Conservation (phyloP, 2,329 filamentous ascomycete species). For the Venturia pyrina region DNA sequence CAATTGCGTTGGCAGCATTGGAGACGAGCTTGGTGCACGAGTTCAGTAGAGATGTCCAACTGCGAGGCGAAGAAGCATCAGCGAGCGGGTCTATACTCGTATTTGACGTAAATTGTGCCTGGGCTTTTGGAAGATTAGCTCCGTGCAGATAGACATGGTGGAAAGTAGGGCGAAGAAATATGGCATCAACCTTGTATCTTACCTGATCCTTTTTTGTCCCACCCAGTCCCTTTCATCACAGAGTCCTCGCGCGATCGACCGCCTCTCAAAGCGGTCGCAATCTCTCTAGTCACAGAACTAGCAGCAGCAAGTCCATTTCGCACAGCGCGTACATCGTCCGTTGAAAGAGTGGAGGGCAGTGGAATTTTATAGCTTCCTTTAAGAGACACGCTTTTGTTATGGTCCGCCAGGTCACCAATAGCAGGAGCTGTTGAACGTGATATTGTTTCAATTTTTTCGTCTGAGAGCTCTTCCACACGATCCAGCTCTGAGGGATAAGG, state of each 20-base stretch:
- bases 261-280: neutral
- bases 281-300: neutral
- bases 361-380: slow-evolving; percentile 8
- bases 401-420: neutral
- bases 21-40: slow-evolving; percentile 3
- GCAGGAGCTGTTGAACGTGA: neutral
- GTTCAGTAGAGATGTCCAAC: slow-evolving; percentile 1
- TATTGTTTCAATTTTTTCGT: neutral
- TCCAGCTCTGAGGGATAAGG: neutral
- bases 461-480: neutral
- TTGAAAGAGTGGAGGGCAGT: neutral
- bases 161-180: neutral
- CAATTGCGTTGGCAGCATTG: slow-evolving; percentile 4
- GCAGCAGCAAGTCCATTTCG: neutral
- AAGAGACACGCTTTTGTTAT: neutral
- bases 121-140: neutral
- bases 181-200: neutral
- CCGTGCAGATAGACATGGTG: neutral
- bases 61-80: neutral
- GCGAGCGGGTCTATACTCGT: neutral
- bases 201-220: neutral
- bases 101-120: neutral
- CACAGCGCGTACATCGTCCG: neutral
- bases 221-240: neutral
- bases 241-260: neutral